These are phyloP conservation scores for Quercus berberidifolia DNA, from an alignment of 306 rosid genomes.

Conservation along the genomic window DNA sequence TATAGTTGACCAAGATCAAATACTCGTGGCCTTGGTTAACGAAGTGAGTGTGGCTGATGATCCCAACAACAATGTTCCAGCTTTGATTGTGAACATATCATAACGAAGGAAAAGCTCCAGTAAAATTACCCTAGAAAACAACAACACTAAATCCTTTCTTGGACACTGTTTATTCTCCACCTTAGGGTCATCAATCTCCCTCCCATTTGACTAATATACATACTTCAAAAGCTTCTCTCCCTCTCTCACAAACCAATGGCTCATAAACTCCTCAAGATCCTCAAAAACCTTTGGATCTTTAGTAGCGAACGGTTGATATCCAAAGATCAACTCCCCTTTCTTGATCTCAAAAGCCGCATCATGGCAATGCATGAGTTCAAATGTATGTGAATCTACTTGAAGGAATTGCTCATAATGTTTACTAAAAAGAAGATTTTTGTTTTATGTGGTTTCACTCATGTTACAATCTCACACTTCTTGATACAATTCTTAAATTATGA, in stretches of 20 bases:
- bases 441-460: not conserved
- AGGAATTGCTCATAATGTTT: no score
- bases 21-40: slow-evolving; percentile 17
- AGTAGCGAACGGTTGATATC: slow-evolving; percentile 64
- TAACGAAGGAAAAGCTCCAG: slow-evolving; percentile 40
- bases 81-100: slow-evolving; percentile 32
- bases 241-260: slow-evolving; percentile 27
- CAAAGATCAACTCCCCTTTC: slow-evolving; percentile 74
- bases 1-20: not conserved
- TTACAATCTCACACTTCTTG: not conserved
- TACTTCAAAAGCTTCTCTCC: slow-evolving; percentile 45
- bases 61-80: slow-evolving; percentile 5
- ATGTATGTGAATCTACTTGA: not conserved
- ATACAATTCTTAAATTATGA: not conserved
- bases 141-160: slow-evolving; percentile 35
- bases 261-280: slow-evolving; percentile 42
- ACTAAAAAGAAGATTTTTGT: not conserved
- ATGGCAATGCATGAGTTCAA: slow-evolving; percentile 35
- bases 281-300: slow-evolving; percentile 57
- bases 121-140: slow-evolving; percentile 19
- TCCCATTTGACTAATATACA: slow-evolving; percentile 43
- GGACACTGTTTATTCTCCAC: slow-evolving; percentile 45
- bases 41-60: slow-evolving; percentile 27
- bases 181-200: slow-evolving; percentile 34
- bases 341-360: slow-evolving; percentile 58